Evolutionary conservation across 2,329 filamentous ascomycete genomes (phyloP).

Genomic region (Phoma sp.): DNA sequence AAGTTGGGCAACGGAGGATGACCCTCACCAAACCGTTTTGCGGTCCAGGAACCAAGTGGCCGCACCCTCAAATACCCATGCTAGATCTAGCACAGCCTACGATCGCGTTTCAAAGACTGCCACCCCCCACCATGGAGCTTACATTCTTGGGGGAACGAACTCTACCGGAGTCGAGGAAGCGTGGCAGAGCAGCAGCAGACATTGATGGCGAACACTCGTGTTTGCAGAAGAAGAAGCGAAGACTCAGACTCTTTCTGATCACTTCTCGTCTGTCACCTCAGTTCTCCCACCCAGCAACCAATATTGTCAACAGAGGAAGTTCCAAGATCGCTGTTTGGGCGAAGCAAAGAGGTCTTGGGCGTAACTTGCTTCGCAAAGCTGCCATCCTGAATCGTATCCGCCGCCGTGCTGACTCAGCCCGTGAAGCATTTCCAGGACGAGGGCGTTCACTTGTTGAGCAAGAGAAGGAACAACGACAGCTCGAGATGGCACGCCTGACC

Average conservation of each 20-base stretch:
- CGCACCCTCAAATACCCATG: conserved; percentile 16
- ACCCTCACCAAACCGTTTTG: not conserved
- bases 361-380: conserved; percentile 67
- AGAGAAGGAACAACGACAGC: conserved; percentile 41
- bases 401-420: conserved; percentile 44
- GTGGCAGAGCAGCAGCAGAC: conserved; percentile 62
- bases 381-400: conserved; percentile 71
- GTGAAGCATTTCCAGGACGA: conserved; percentile 25
- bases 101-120: conserved; percentile 46
- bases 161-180: conserved; percentile 53
- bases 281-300: conserved; percentile 72
- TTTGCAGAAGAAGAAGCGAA: conserved; percentile 69
- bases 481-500: conserved; percentile 41
- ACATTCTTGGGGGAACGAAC: conserved; percentile 42
- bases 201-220: conserved; percentile 63
- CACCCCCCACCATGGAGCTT: conserved; percentile 41
- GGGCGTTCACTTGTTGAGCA: conserved; percentile 35
- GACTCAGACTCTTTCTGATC: conserved; percentile 67
- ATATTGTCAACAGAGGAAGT: conserved; percentile 70
- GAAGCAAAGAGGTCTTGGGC: conserved; percentile 57
- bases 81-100: conserved; percentile 20
- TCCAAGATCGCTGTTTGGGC: conserved; percentile 57
- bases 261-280: conserved; percentile 75
- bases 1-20: conserved; percentile 42
- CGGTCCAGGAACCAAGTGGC: not conserved